Percentiles rank a stretch among this genome's conserved stretches.
Conservation (phyloP, 2,329 filamentous ascomycete genomes). For the Ilyonectria destructans region DNA sequence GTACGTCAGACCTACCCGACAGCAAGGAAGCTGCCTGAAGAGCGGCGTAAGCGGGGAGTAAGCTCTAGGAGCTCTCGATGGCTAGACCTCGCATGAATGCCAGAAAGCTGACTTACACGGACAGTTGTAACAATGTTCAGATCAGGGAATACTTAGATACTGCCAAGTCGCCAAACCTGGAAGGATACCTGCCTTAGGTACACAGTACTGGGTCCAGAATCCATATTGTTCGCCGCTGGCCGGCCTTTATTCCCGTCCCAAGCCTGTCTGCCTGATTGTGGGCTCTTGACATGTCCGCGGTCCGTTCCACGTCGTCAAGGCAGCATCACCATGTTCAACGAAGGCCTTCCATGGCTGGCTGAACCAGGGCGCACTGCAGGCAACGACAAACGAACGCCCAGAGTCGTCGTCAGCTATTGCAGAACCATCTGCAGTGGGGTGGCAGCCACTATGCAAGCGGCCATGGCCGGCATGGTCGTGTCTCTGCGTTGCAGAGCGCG, state of each 20-base stretch:
- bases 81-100: too few relatives aligned
- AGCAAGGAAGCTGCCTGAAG: constrained; percentile 13
- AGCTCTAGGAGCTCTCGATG: too few relatives aligned
- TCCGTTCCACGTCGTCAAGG: neutral
- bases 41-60: constrained; percentile 24
- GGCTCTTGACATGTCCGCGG: neutral
- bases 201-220: neutral
- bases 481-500: neutral
- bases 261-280: neutral
- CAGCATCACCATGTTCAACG: neutral
- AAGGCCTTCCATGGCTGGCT: neutral
- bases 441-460: constrained; percentile 2
- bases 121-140: neutral
- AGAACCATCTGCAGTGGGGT: constrained; percentile 1
- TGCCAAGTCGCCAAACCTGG: too few relatives aligned
- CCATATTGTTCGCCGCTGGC: neutral
- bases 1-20: constrained; percentile 29
- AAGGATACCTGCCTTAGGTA: neutral
- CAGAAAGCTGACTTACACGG: neutral
- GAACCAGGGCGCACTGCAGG: neutral
- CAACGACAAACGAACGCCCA: neutral
- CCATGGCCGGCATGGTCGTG: neutral
- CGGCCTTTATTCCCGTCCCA: neutral
- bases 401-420: constrained; percentile 24
- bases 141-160: neutral